Base-by-base conservation (phyloP, 2,329 filamentous ascomycete genomes). In the Xenoacremonium recifei region DNA sequence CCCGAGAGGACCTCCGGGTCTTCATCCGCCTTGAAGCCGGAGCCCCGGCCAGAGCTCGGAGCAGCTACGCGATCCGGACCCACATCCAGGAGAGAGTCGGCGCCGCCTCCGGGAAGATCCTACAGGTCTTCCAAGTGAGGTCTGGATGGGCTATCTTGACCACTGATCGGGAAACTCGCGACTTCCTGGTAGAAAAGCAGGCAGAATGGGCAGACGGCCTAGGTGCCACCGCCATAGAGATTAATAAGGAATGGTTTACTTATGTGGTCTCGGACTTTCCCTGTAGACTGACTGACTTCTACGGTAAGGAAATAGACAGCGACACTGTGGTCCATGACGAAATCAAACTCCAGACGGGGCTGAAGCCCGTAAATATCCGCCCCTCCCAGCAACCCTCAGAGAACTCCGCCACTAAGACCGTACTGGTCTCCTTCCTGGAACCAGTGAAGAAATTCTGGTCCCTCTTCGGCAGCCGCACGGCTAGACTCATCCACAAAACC, bases 341-440 rank as follows among this genome's bases (percentile, higher is more conserved):
- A 29, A 42, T 41, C 19, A 20, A 45, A 16, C 43, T 45, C 36
- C 34, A 49, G 27, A 45, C 36, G 15, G 36, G 42, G 9, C 39
- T 40, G 16, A 36, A 31, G 16, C 42, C 39, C 21, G 19, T 38
- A 20, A 43, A 35, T 21, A 39, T 43, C 35, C 33, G n/a, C 18
- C 10, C 40, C 38, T 20, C 33, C 5, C 37, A 37, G 3, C 33
- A 41, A 23, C 32, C 40, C 27, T 21, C 37, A 4, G 35, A 47
- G 21, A 37, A 47, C 33, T 39, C 40, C 32, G 29, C 40, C 16
- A 44, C 42, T 11, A 44, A 44, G 35, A 45, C 46, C 11, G 30
- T 51, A 25, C 40, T 51, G 27, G 30, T 49, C 9, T 47, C 36
- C 23, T 51, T 49, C 29, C 33, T 42, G 15, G 40, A 47, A 35